These are phyloP conservation scores for Pyrenophora tritici-repentis DNA, from an alignment of 2,329 filamentous ascomycete species.

Conservation along the genomic window DNA sequence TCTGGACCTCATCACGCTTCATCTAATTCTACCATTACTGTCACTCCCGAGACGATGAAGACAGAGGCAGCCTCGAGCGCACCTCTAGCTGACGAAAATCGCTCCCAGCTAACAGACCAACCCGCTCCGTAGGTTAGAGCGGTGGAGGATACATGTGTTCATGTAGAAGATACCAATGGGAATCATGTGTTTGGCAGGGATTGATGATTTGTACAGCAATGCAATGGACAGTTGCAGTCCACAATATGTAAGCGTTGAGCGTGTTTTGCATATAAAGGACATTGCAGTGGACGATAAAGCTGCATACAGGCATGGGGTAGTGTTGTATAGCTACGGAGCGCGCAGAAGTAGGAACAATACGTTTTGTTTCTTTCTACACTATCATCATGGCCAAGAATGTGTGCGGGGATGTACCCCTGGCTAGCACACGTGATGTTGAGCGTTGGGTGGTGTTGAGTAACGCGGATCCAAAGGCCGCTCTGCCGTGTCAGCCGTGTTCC, in stretches of 20 bases:
- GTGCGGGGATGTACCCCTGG: too few relatives aligned
- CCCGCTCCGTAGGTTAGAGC: background rate
- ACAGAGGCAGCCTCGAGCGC: background rate
- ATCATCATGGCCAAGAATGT: too few relatives aligned
- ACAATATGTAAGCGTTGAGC: constrained; percentile 6
- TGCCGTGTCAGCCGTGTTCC: background rate
- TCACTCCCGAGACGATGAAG: constrained; percentile 8
- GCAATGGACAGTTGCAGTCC: background rate
- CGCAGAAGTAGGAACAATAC: too few relatives aligned
- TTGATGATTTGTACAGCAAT: too few relatives aligned
- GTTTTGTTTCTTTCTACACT: too few relatives aligned
- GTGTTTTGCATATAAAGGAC: constrained; percentile 11
- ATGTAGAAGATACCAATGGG: background rate
- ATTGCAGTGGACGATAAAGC: too few relatives aligned
- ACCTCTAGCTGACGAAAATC: background rate
- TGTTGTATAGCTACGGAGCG: too few relatives aligned
- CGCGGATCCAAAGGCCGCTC: background rate
- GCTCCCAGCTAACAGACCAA: background rate
- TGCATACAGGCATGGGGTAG: too few relatives aligned
- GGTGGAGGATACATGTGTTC: too few relatives aligned
- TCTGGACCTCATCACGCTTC: constrained; percentile 9
- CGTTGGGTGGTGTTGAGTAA: background rate
- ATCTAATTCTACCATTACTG: constrained; percentile 10
- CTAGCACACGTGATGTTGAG: background rate
- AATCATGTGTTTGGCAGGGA: background rate